Evolutionary conservation across 2,329 filamentous ascomycete species (phyloP), one percentile per base, ranked within the genome.

Genomic region (Geosmithia morbida): DNA sequence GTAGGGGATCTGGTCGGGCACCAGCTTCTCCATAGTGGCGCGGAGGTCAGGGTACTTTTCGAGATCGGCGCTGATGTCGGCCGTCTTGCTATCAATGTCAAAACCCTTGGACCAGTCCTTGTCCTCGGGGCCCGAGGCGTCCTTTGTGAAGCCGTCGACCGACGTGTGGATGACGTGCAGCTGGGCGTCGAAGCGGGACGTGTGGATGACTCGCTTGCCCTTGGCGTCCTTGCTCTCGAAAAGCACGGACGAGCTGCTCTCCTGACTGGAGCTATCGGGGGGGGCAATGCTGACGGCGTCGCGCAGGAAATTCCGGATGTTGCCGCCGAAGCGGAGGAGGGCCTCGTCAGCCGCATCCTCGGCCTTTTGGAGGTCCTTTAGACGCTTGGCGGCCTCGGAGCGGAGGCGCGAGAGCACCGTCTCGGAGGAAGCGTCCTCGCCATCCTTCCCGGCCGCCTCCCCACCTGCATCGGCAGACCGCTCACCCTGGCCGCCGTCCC

Each of bases 281-380:
- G 89, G 85, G 16, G 87, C 82, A 55, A 98, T 87, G 47, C 77
- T 87, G 48, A 98, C 85, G 46, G 92, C 92, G 54, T 98, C 90
- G 46, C 83, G 79, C 51, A 98, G 70, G 66, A 94, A 97, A 64
- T 90, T 85, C 39, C 87, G 77, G 45, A 98, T 80, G 56, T 92
- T 96, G 49, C 81, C 80, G 19, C 92, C 92, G 57, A 97, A 96
- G 54, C 87, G 86, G 54, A 97, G 69, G 10, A 98, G 77, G 1
- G 92, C 92, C 63, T 97, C 92, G 61, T 98, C 92, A 7, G 92
- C 92, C 3, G 90, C 90, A 59, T 97, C 90, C 65, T 98, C 92
- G 13, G 90, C 92, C 55, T 80, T 79, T 59, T 96, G 86, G 18
- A 97, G 81, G 50, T 96, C 87, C 59, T 87, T 92, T 50, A 97